Conservation (phyloP, 768 basidiomycete genomes). For the Lanmaoa pseudosensibilis region DNA sequence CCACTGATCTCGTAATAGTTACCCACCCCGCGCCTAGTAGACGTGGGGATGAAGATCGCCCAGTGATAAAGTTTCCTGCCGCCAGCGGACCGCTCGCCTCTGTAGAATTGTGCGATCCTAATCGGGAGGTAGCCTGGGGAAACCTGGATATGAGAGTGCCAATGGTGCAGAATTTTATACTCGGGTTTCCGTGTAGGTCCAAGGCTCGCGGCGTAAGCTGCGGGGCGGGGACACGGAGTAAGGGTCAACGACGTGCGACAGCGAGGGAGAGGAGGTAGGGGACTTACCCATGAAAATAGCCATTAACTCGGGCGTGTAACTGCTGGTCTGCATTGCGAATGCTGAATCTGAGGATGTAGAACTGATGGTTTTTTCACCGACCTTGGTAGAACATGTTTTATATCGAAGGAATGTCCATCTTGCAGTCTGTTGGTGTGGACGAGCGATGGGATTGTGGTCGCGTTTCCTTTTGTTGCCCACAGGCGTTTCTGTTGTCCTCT, state of each 20-base stretch:
- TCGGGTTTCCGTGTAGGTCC: not conserved
- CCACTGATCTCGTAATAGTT: slow-evolving; percentile 22
- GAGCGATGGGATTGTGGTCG: not conserved
- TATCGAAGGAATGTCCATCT: slow-evolving; percentile 3
- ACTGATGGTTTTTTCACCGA: slow-evolving; percentile 1
- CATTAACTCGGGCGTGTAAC: slow-evolving; percentile 10
- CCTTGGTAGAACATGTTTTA: slow-evolving; percentile 7
- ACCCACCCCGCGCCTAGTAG: slow-evolving; percentile 16
- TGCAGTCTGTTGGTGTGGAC: not conserved
- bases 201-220: slow-evolving; percentile 13
- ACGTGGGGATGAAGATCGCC: slow-evolving; percentile 27
- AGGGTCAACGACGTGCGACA: not conserved
- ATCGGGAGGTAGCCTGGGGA: slow-evolving; percentile 18
- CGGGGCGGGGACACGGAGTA: not conserved
- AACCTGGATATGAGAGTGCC: slow-evolving; percentile 4
- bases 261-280: too few relatives aligned
- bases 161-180: slow-evolving; percentile 11
- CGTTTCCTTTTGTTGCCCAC: not conserved
- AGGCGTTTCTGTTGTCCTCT: not conserved
- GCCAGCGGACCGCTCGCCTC: slow-evolving; percentile 1
- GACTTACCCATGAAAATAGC: slow-evolving; percentile 5
- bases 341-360: not conserved
- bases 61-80: slow-evolving; percentile 8
- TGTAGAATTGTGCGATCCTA: slow-evolving; percentile 13
- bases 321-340: slow-evolving; percentile 4